Evolutionary conservation across 192 early-diverging fungal species (phyloP).

Genomic region (Globomyces pollinis-pini): DNA sequence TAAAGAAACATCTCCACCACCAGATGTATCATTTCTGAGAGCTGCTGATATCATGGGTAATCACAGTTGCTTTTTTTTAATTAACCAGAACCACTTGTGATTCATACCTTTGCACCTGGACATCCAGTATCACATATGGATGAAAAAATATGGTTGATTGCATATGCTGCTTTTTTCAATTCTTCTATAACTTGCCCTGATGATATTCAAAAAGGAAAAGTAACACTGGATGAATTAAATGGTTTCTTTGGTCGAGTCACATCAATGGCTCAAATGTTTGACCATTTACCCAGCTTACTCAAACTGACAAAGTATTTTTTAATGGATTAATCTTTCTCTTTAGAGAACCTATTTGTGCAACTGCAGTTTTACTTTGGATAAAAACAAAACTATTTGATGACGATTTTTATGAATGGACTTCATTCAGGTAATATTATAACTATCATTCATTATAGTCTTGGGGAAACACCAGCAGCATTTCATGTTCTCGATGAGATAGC

Average conservation of each 20-base stretch:
- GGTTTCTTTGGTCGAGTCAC: not conserved
- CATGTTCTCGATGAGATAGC: slow-evolving; percentile 13
- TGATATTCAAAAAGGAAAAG: not conserved
- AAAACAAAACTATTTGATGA: slow-evolving; percentile 2
- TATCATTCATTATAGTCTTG: no score
- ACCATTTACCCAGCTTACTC: not conserved
- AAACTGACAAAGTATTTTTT: not conserved
- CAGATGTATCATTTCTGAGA: not conserved
- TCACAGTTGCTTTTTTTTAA: not conserved
- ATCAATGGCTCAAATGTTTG: slow-evolving; percentile 4
- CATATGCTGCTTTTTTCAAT: slow-evolving; percentile 1
- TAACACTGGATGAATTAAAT: not conserved
- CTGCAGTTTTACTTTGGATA: not conserved
- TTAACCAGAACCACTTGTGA: not conserved
- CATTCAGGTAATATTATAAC: no score
- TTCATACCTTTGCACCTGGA: not conserved
- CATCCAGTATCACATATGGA: not conserved
- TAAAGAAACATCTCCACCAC: not conserved
- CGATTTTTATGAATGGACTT: slow-evolving; percentile 11
- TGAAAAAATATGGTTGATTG: slow-evolving; percentile 10
- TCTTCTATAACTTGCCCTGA: not conserved
- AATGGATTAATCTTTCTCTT: not conserved
- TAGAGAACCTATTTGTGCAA: slow-evolving; percentile 4
- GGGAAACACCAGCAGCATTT: slow-evolving; percentile 4
- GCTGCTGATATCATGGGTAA: slow-evolving; percentile 3